Conservation (phyloP, 345 rosid species). For the Euphorbia pulcherrima region DNA sequence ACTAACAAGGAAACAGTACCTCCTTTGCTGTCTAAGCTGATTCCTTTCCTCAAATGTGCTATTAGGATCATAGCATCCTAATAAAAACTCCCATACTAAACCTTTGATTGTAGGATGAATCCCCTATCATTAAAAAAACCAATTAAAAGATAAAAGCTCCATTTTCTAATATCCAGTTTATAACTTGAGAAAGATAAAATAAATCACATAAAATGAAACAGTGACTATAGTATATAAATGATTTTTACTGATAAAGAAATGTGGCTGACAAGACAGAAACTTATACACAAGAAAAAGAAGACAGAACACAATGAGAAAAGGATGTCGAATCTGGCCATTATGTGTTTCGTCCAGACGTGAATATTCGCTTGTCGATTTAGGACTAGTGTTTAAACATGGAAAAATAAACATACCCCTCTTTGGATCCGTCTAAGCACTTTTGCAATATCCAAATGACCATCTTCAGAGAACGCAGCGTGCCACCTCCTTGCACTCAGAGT, state of each 20-base stretch:
- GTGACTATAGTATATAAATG: not conserved
- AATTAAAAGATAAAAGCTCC: constrained; percentile 14
- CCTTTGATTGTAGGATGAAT: constrained; percentile 94
- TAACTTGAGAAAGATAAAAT: not conserved
- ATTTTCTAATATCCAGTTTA: not conserved
- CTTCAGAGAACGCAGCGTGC: constrained; percentile 78
- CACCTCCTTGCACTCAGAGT: constrained; percentile 90
- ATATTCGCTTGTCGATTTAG: too few relatives aligned
- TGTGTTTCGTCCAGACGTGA: not conserved
- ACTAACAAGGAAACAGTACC: constrained; percentile 42
- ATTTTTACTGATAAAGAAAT: not conserved
- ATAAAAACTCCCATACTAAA: constrained; percentile 83
- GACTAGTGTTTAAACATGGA: not conserved
- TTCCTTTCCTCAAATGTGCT: constrained; percentile 72
- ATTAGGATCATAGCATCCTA: constrained; percentile 93
- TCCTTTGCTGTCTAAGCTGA: constrained; percentile 55
- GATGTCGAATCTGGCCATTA: not conserved
- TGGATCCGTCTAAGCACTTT: constrained; percentile 84
- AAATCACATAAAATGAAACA: constrained; percentile 5
- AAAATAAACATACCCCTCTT: constrained; percentile 59
- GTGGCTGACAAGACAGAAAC: not conserved
- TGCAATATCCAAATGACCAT: constrained; percentile 82
- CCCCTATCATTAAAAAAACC: constrained; percentile 53
- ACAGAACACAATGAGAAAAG: not conserved
- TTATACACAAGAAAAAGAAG: not conserved